A percentile compares a stretch with the other conserved stretches of the same genome.
These are phyloP conservation scores for Neocatenulostroma microsporum DNA, from an alignment of 2,329 filamentous ascomycete genomes.

Conservation along the genomic window DNA sequence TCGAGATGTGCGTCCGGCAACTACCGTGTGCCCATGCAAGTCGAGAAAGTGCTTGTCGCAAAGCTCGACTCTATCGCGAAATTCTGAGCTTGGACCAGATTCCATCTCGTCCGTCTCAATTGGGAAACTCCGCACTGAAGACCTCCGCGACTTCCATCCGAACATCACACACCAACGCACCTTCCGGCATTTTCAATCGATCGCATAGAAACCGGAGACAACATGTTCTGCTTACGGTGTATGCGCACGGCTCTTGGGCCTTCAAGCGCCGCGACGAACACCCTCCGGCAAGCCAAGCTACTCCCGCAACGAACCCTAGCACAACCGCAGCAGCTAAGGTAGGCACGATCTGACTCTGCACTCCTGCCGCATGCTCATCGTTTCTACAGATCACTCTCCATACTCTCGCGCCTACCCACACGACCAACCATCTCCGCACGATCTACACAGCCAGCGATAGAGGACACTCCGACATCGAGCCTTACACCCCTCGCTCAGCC, in stretches of 20 bases:
- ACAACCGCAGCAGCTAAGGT: slow-evolving; percentile 5
- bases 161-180: too few species aligned
- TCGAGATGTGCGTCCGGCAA: too few species aligned
- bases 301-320: neutral
- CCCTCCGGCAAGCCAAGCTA: slow-evolving; percentile 3
- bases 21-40: too few species aligned
- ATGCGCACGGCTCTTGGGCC: slow-evolving; percentile 9
- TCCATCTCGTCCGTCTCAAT: too few species aligned
- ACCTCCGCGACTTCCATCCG: too few species aligned
- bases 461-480: slow-evolving; percentile 10
- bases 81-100: too few species aligned
- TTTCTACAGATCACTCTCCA: slow-evolving; percentile 12
- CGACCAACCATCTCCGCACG: slow-evolving; percentile 9
- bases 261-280: neutral
- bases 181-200: too few species aligned
- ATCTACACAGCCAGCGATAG: slow-evolving; percentile 1
- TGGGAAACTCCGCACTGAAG: too few species aligned
- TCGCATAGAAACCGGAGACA: too few species aligned
- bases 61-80: too few species aligned
- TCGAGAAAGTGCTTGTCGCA: too few species aligned
- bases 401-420: slow-evolving; percentile 10
- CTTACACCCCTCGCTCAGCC: slow-evolving; percentile 13
- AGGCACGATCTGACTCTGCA: slow-evolving; percentile 1
- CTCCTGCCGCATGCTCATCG: neutral
- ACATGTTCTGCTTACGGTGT: slow-evolving; percentile 16